phyloP scores from a whole-genome alignment of 2,329 filamentous ascomycete species.

The Alternaria gansuensis region DNA sequence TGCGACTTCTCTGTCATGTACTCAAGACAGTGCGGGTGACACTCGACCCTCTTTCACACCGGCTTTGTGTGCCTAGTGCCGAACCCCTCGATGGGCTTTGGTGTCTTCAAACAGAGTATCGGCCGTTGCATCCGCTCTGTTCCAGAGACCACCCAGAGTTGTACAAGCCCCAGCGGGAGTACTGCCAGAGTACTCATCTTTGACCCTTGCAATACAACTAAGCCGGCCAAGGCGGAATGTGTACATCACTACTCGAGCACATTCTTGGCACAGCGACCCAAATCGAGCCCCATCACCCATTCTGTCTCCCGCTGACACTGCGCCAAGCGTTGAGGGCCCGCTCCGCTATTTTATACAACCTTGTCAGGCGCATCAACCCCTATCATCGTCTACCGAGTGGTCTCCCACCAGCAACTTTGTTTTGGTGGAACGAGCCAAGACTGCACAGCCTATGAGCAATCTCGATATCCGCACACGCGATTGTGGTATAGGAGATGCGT shows the following conservation, averaged over 20 bases:
- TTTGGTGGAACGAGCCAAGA: slow-evolving; percentile 27
- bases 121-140: slow-evolving; percentile 17
- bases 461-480: slow-evolving; percentile 19
- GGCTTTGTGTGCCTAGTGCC: not conserved
- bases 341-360: slow-evolving; percentile 33
- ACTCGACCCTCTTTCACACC: slow-evolving; percentile 17
- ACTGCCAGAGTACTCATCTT: slow-evolving; percentile 33
- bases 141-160: slow-evolving; percentile 30
- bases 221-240: slow-evolving; percentile 38
- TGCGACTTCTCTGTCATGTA: slow-evolving; percentile 10
- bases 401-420: slow-evolving; percentile 10
- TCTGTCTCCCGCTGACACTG: slow-evolving; percentile 29
- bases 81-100: slow-evolving; percentile 5
- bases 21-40: slow-evolving; percentile 6
- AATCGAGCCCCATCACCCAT: slow-evolving; percentile 24
- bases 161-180: slow-evolving; percentile 36
- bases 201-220: slow-evolving; percentile 30
- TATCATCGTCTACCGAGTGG: slow-evolving; percentile 20
- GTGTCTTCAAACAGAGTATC: slow-evolving; percentile 11
- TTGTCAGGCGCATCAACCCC: slow-evolving; percentile 27
- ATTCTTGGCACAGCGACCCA: slow-evolving; percentile 36
- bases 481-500: slow-evolving; percentile 16
- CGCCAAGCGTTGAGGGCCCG: slow-evolving; percentile 35
- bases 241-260: slow-evolving; percentile 25
- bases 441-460: slow-evolving; percentile 24